A percentile compares a stretch with the other conserved stretches of the same genome.
These are phyloP conservation scores for Exophiala aquamarina DNA, from an alignment of 2,329 filamentous ascomycete genomes.

Conservation along the genomic window DNA sequence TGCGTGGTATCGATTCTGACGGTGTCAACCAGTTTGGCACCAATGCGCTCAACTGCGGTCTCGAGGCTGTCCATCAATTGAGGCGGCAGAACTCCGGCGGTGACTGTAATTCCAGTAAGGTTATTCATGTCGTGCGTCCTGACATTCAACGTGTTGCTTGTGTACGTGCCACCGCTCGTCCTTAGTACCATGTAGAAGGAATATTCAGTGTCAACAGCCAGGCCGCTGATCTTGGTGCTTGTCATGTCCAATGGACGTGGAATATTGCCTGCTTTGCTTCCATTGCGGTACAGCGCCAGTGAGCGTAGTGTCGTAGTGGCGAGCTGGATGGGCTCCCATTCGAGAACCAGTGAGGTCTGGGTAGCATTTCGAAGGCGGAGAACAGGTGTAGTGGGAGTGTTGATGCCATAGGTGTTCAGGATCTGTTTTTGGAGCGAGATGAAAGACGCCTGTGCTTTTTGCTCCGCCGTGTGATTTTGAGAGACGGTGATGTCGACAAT, in stretches of 20 bases:
- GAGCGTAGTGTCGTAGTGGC: conserved; percentile 90
- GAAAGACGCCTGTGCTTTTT: conserved; percentile 73
- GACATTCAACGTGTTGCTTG: conserved; percentile 79
- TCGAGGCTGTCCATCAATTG: conserved; percentile 70
- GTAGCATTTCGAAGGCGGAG: conserved; percentile 95
- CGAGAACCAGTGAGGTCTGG: conserved; percentile 95
- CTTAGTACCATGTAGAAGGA: conserved; percentile 88
- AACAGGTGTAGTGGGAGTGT: conserved; percentile 71
- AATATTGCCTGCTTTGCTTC: conserved; percentile 93
- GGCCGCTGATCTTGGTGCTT: conserved; percentile 93
- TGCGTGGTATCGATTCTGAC: conserved; percentile 97
- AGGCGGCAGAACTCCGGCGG: conserved; percentile 78
- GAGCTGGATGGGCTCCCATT: conserved; percentile 94
- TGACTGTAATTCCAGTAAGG: conserved; percentile 90
- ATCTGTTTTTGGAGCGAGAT: conserved; percentile 84
- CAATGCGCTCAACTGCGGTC: conserved; percentile 79
- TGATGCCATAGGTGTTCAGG: conserved; percentile 78
- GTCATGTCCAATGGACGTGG: conserved; percentile 82
- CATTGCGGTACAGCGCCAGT: conserved; percentile 89
- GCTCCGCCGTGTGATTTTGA: conserved; percentile 79
- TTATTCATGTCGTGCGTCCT: conserved; percentile 99
- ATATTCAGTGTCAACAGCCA: conserved; percentile 96
- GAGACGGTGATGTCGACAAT: conserved; percentile 97
- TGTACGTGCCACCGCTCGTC: conserved; percentile 84
- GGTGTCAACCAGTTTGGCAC: conserved; percentile 83